Evolutionary conservation across 2,329 filamentous ascomycete species (phyloP), one percentile per base, ranked within the genome.

Genomic region (Colletotrichum scovillei): DNA sequence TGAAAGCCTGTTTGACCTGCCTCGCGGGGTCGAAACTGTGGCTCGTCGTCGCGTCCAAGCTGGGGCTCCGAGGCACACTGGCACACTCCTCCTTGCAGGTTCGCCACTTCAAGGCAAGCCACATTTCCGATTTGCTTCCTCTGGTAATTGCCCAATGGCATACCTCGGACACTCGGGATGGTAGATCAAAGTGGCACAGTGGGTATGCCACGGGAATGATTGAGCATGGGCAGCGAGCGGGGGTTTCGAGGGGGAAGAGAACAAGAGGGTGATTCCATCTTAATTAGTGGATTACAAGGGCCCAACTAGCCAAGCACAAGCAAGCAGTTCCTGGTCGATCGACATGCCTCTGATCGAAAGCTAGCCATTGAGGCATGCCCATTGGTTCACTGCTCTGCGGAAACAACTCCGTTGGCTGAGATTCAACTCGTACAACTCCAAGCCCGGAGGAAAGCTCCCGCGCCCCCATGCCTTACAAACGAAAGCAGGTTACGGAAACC

Each of bases 401-500:
- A 70, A 7, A 1, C 0, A 0, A 3, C 14, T 52, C 70, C 55
- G 70, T 5, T 2, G 3, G 1, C 24, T 24, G 2, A 24, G 42
- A 26, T 3, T 62, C 70, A 65, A 57, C 38, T 1, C 4, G 5
- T 9, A 28, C 35, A 11, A 35, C 14, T 12, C 16, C 3, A 0
- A 1, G 5, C 1, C 67, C 71, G 71, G 71, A 73, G 60, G 6
- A 49, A 2, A 42, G 2, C 71, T 73, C 71, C 71, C 60, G 59
- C 1, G 35, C 24, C 59, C 53, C 59, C 53, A 42, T 46, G n/a
- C 67, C 57, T 62, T 46, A 49, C 49, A 16, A 46, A 73, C 35
- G 70, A 73, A 73, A 73, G 56, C 70, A 70, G 70, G 42, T 28
- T 46, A 24, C 46, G 0, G 14, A 32, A 5, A 57, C 46, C 28